These are phyloP conservation scores for Diplodia intermedia DNA, from an alignment of 2,329 filamentous ascomycete genomes.

Conservation along the genomic window DNA sequence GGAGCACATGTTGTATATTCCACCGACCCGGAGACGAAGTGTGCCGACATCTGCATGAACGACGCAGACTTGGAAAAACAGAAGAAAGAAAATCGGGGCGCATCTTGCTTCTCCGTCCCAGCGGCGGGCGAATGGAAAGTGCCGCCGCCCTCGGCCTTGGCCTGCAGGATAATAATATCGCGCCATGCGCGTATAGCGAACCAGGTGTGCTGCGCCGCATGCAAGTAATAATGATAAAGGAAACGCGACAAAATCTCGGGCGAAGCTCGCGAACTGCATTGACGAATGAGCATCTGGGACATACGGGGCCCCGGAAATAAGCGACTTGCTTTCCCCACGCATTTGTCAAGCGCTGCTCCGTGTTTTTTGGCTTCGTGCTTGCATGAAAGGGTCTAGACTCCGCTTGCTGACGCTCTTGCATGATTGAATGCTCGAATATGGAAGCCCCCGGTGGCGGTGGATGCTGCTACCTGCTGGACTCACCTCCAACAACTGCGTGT, in stretches of 20 bases:
- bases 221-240: constrained; percentile 1
- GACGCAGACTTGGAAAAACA: background rate
- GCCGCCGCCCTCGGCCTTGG: constrained; percentile 4
- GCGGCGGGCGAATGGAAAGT: constrained; percentile 15
- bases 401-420: background rate
- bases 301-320: background rate
- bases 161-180: constrained; percentile 1
- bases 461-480: too few relatives aligned
- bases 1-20: background rate
- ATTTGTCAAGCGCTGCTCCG: background rate
- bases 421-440: background rate
- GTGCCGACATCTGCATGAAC: background rate
- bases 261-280: background rate
- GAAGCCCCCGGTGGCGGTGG: too few relatives aligned
- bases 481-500: background rate
- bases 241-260: background rate
- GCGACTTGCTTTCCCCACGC: background rate
- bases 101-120: background rate
- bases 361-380: background rate
- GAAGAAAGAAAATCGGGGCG: background rate
- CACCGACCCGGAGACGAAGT: background rate
- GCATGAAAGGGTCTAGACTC: background rate
- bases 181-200: background rate
- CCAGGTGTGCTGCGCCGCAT: background rate
- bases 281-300: background rate